Evolutionary conservation across 1,284 basidiomycete genomes (phyloP).

Genomic region (Hortiboletus rubellus): DNA sequence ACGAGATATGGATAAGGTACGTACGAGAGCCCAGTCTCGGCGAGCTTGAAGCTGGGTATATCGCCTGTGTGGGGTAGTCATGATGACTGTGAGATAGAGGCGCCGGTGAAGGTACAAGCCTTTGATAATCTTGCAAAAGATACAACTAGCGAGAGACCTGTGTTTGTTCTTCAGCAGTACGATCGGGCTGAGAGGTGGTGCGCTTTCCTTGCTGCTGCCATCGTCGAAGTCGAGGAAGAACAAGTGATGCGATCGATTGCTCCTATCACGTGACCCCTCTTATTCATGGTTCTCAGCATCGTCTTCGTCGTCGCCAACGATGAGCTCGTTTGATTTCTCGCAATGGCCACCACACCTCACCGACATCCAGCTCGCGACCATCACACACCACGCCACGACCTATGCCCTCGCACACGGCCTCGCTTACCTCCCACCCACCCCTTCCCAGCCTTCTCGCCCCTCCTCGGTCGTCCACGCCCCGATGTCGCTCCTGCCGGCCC

Average conservation of each 20-base stretch:
- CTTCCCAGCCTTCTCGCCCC: conserved; percentile 50
- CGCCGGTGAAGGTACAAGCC: conserved; percentile 44
- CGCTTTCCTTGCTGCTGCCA: conserved; percentile 29
- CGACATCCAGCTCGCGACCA: conserved; percentile 53
- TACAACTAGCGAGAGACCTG: conserved; percentile 59
- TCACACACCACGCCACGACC: conserved; percentile 72
- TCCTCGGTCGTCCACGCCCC: conserved; percentile 87
- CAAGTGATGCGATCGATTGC: background rate
- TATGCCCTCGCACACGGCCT: conserved; percentile 87
- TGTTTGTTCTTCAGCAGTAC: background rate
- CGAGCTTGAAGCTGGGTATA: conserved; percentile 80
- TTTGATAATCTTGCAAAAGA: conserved; percentile 93
- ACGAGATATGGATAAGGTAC: conserved; percentile 27
- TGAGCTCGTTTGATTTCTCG: conserved; percentile 43
- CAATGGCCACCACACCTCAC: conserved; percentile 77
- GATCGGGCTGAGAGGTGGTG: rapidly evolving
- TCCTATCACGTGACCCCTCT: conserved; percentile 9
- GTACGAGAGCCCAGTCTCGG: conserved; percentile 75
- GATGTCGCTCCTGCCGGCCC: conserved; percentile 83
- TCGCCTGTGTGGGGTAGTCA: conserved; percentile 47
- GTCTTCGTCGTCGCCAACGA: conserved; percentile 5
- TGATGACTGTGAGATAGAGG: no score
- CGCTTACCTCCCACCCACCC: conserved; percentile 69
- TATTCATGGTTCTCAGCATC: background rate
- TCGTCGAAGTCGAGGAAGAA: background rate